phyloP scores from a whole-genome alignment of 2,329 filamentous ascomycete genomes.

The Fusarium nematophilum region DNA sequence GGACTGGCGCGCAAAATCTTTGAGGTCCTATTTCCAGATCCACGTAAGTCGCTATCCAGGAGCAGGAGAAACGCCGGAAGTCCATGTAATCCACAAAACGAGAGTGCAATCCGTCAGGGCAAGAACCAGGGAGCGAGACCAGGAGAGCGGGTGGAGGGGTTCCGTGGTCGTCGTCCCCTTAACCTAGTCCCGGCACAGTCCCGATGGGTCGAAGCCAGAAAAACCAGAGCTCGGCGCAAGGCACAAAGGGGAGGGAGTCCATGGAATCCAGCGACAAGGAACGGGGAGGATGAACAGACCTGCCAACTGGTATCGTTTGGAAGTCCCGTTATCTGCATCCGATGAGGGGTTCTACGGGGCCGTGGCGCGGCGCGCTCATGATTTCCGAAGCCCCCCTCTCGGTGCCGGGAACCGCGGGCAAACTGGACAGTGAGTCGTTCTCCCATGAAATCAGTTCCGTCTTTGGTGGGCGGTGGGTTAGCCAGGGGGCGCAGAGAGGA shows the following conservation, averaged over 20 bases:
- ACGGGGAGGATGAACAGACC: conserved; percentile 84
- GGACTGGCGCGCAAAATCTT: conserved; percentile 98
- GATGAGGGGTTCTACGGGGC: conserved; percentile 91
- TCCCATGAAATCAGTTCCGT: conserved; percentile 98
- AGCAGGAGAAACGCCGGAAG: conserved; percentile 47
- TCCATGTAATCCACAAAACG: conserved; percentile 52
- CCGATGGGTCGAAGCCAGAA: conserved; percentile 43
- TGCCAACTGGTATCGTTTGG: conserved; percentile 99
- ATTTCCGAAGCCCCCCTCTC: conserved; percentile 61
- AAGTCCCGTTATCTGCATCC: conserved; percentile 98
- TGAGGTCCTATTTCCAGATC: conserved; percentile 92
- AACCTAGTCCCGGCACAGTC: conserved; percentile 43
- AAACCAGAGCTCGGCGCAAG: conserved; percentile 47
- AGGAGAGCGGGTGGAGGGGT: conserved; percentile 37
- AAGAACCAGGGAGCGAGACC: conserved; percentile 46
- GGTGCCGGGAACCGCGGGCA: conserved; percentile 81
- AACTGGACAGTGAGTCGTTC: conserved; percentile 98
- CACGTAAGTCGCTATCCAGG: conserved; percentile 82
- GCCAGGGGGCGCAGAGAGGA: conserved; percentile 27
- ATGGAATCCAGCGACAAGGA: conserved; percentile 61
- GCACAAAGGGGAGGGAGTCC: conserved; percentile 49
- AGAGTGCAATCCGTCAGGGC: conserved; percentile 53
- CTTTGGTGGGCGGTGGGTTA: conserved; percentile 60
- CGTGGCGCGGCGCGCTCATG: conserved; percentile 73
- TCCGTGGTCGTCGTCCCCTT: conserved; percentile 45